Percentiles rank a stretch among this genome's conserved stretches.
These are phyloP conservation scores for Phoma sp. DNA, from an alignment of 2,329 filamentous ascomycete genomes.

Conservation along the genomic window DNA sequence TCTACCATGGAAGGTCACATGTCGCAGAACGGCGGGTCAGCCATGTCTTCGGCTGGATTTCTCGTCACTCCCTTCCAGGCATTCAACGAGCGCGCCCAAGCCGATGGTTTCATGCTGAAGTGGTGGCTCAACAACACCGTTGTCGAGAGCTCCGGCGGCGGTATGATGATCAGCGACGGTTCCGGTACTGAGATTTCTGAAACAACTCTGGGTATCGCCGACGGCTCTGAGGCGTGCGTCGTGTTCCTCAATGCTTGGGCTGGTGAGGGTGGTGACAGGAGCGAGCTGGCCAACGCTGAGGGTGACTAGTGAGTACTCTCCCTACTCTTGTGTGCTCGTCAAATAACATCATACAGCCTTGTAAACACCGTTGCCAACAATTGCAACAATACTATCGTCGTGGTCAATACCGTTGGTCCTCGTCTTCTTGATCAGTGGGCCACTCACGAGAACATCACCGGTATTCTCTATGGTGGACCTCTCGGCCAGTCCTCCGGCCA, in stretches of 20 bases:
- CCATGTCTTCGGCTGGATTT: slow-evolving; percentile 17
- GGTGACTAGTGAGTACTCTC: slow-evolving; percentile 7
- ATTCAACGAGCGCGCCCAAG: slow-evolving; percentile 15
- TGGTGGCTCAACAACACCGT: slow-evolving; percentile 23
- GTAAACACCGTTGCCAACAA: slow-evolving; percentile 53
- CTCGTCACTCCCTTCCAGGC: slow-evolving; percentile 16
- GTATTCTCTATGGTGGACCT: slow-evolving; percentile 80
- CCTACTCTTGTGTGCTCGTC: background rate
- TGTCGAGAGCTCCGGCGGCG: slow-evolving; percentile 7
- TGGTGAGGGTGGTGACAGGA: slow-evolving; percentile 19
- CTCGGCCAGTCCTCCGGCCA: slow-evolving; percentile 83
- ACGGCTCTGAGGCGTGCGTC: slow-evolving; percentile 23
- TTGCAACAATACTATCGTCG: slow-evolving; percentile 59
- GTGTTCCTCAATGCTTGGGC: slow-evolving; percentile 29
- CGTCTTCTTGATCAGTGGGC: slow-evolving; percentile 80
- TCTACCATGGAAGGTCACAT: slow-evolving; percentile 21
- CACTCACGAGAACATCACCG: slow-evolving; percentile 77
- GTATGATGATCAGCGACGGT: slow-evolving; percentile 15
- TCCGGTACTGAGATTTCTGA: slow-evolving; percentile 16
- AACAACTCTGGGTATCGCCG: slow-evolving; percentile 14
- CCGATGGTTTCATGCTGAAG: slow-evolving; percentile 19
- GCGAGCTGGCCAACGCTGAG: slow-evolving; percentile 12
- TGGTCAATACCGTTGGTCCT: slow-evolving; percentile 63
- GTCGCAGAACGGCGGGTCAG: slow-evolving; percentile 15
- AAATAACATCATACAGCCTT: slow-evolving; percentile 23